Evolutionary conservation across 352 stramenopile species (phyloP), one percentile per base, ranked within the genome.

Genomic region (Thraustochytrium striatum): DNA sequence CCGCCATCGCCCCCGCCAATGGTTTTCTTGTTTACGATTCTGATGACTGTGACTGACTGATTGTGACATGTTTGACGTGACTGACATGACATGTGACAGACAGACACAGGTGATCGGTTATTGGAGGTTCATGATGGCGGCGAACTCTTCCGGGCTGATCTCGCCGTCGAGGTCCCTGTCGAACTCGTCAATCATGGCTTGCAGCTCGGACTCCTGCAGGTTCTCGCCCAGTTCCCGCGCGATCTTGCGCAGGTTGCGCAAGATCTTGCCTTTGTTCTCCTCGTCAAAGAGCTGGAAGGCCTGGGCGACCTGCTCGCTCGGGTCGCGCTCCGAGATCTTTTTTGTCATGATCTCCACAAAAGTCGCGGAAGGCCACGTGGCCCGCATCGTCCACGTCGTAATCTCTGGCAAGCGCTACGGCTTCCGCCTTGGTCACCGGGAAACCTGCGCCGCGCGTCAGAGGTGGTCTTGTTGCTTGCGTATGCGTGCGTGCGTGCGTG

Each of bases 101-200:
- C n/a, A n/a, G n/a, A n/a, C n/a, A n/a, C n/a, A n/a, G n/a, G n/a
- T n/a, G n/a, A n/a, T n/a, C n/a, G n/a, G n/a, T n/a, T n/a, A n/a
- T n/a, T n/a, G n/a, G n/a, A n/a, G n/a, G n/a, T n/a, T 82, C 78
- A 82, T 82, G 57, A 82, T 82, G 28, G 35, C 25, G n/a, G 92
- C 90, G 80, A 97, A 97, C 83, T 97, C 92, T 58, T 93, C 87
- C 55, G 89, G 82, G 70, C 88, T 89, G 78, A 97, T 96, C 79
- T 92, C 88, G 55, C 92, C 92, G 82, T 97, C 92, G 72, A 95
- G 88, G 80, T 97, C 93, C 58, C 93, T 86, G 73, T 97, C 92
- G 61, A 97, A 97, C 85, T 97, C 92, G 61, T 97, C 92, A 72
- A 97, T 96, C 93, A 97, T 97, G 2, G 91, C 92, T 85, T 95